These are phyloP conservation scores for Saccharomyces paradoxus DNA, from an alignment of 805 yeast genomes.

Conservation along the genomic window DNA sequence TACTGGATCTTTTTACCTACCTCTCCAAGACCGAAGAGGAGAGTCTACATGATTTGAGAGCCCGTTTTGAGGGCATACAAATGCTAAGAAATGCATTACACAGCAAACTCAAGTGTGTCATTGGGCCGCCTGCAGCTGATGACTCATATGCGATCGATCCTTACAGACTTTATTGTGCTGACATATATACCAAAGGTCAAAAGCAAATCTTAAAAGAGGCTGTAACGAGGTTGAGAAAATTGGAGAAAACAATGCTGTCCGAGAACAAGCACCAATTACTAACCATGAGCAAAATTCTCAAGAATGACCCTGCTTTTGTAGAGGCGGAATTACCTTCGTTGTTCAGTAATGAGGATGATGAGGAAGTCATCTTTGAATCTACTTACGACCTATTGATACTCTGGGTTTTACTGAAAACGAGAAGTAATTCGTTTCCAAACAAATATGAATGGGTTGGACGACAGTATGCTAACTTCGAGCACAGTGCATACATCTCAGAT, in stretches of 20 bases:
- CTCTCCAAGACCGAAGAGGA: constrained; percentile 32
- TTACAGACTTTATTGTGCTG: constrained; percentile 28
- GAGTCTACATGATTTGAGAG: constrained; percentile 36
- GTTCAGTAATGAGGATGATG: constrained; percentile 37
- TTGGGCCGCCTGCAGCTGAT: constrained; percentile 2
- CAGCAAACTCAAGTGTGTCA: constrained; percentile 32
- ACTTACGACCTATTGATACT: constrained; percentile 41
- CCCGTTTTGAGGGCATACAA: constrained; percentile 51
- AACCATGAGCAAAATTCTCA: constrained; percentile 44
- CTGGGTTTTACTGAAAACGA: constrained; percentile 17
- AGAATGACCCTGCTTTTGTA: constrained; percentile 42
- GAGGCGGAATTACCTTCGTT: constrained; percentile 40
- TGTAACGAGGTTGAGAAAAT: constrained; percentile 36
- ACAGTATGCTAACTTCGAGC: constrained; percentile 3
- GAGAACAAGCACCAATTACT: constrained; percentile 37
- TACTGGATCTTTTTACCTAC: constrained; percentile 29
- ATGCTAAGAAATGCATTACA: constrained; percentile 48
- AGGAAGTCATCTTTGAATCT: constrained; percentile 37
- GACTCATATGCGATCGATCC: constrained; percentile 3
- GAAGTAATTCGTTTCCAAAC: constrained; percentile 6
- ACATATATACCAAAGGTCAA: constrained; percentile 45
- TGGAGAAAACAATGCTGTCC: constrained; percentile 43
- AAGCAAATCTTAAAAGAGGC: constrained; percentile 37
- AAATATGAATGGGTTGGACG: constrained; percentile 16
- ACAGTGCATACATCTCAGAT: not conserved